Base-by-base conservation (phyloP, 1,139 yeast species). In the Yamadazyma sp. region DNA sequence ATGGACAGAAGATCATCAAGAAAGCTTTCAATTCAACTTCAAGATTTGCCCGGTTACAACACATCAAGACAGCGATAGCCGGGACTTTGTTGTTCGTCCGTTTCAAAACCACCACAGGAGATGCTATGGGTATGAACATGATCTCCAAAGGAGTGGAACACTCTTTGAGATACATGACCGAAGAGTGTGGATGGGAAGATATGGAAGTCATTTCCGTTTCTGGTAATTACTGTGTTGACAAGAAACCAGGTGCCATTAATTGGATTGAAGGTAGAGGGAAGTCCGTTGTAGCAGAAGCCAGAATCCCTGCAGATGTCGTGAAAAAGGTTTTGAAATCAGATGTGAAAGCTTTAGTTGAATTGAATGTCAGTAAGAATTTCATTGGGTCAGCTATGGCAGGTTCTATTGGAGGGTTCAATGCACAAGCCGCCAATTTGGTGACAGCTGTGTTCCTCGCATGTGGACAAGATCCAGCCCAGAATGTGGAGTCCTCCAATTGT, bases 101-200 rank as follows among this genome's bases (percentile, higher is more conserved):
- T 56, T 92, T 92, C 73, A 81, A 91, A 60, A 92, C 99, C 20
- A 89, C 96, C 31, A 92, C 99, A 26, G 99, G 99, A 64, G 99
- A 92, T 71, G 98, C 98, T 15, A 92, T 92, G 99, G 99, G 98
- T 50, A 92, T 92, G 99, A 92, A 92, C 61, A 94, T 92, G 99
- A 94, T 92, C 50, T 92, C 98, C 24, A 92, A 92, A 66, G 99
- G 98, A 62, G 97, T 88, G 38, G 99, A 94, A 62, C 75, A 73
- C 61, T 79, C 96, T 2, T 77, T 92, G 58, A 81, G 82, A 50
- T 81, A 76, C 60, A 89, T 92, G 96, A 80, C 77, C 36, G 88
- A 85, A 56, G 89, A 84, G 54, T 84, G 85, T 60, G 98, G 97
- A 2, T 92, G 92, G 80, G 81, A 78, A 12, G 98, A 92, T 66